These are phyloP conservation scores for Rhodotorula sp. DNA, from an alignment of 1,284 basidiomycete species.

Conservation along the genomic window DNA sequence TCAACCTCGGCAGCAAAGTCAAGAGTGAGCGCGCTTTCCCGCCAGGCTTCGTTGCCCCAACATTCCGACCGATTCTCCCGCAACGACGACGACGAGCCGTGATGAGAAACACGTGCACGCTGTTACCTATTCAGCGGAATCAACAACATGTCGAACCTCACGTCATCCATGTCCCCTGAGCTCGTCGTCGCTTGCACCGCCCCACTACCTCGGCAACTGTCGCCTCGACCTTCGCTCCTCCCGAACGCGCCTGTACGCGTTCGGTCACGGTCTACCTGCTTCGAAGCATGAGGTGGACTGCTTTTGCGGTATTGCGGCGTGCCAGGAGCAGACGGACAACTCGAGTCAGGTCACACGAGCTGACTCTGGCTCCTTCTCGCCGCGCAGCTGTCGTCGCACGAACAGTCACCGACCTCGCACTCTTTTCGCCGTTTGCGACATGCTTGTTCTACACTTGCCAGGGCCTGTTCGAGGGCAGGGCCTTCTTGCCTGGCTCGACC, in stretches of 20 bases:
- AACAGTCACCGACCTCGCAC: slow-evolving; percentile 39
- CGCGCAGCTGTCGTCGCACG: slow-evolving; percentile 41
- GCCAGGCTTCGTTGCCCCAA: too few species aligned
- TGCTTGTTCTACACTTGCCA: slow-evolving; percentile 44
- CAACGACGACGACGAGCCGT: not conserved
- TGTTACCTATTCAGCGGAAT: slow-evolving; percentile 11
- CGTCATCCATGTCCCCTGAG: slow-evolving; percentile 14
- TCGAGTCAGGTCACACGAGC: not conserved
- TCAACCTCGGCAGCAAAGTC: slow-evolving; percentile 6
- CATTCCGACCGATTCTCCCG: too few species aligned
- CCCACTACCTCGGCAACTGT: not conserved
- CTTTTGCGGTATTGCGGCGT: too few species aligned
- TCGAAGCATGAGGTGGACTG: too few species aligned
- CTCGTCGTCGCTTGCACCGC: not conserved
- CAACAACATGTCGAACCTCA: not conserved
- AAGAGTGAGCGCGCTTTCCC: not conserved
- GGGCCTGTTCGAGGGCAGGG: slow-evolving; percentile 43
- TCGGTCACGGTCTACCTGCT: too few species aligned
- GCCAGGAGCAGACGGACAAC: too few species aligned
- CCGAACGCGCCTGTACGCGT: too few species aligned
- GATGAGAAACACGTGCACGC: not conserved
- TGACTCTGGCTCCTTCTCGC: not conserved
- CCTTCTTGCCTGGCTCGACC: slow-evolving; percentile 17
- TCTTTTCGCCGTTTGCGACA: slow-evolving; percentile 46
- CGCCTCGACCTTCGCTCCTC: too few species aligned